A percentile compares a stretch with the other conserved stretches of the same genome.
phyloP scores from a whole-genome alignment of 2,329 filamentous ascomycete species.

The Bipolaris zeicola region DNA sequence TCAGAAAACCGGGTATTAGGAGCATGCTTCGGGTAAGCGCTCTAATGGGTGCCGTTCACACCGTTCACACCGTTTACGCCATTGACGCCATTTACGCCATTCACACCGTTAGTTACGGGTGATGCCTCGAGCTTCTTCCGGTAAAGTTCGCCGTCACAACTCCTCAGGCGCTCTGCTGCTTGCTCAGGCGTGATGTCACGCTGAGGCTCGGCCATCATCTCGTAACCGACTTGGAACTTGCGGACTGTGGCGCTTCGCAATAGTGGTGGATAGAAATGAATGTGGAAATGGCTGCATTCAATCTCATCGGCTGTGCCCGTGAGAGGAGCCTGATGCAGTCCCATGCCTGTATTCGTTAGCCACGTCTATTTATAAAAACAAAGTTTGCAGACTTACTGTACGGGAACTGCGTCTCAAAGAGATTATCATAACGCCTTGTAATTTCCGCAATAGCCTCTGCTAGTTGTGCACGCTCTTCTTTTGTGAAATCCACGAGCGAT shows the following conservation, averaged over 20 bases:
- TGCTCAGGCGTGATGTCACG: slow-evolving; percentile 97
- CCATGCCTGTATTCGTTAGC: slow-evolving; percentile 66
- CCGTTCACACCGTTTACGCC: slow-evolving; percentile 10
- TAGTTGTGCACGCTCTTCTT: slow-evolving; percentile 71
- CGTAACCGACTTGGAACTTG: slow-evolving; percentile 96
- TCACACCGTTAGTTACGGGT: slow-evolving; percentile 23
- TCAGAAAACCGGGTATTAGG: background rate
- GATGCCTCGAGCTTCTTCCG: slow-evolving; percentile 60
- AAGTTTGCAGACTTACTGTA: slow-evolving; percentile 69
- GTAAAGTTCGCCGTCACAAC: slow-evolving; percentile 82
- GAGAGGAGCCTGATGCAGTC: slow-evolving; percentile 92
- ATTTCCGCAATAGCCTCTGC: slow-evolving; percentile 87
- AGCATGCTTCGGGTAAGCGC: background rate
- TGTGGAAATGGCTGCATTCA: slow-evolving; percentile 87
- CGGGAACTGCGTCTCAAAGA: slow-evolving; percentile 95
- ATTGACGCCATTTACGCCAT: slow-evolving; percentile 24
- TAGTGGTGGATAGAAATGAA: slow-evolving; percentile 97
- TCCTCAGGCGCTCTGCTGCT: slow-evolving; percentile 76
- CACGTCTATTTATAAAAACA: background rate
- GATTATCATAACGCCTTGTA: slow-evolving; percentile 89
- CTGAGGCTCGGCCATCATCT: slow-evolving; percentile 97
- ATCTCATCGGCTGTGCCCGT: slow-evolving; percentile 81
- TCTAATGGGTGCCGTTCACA: slow-evolving; percentile 1
- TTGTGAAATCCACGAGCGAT: slow-evolving; percentile 79
- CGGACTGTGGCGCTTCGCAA: slow-evolving; percentile 90